A percentile compares a stretch with the other conserved stretches of the same genome.
Conservation (phyloP, 768 basidiomycete species). For the Tricholoma matsutake region DNA sequence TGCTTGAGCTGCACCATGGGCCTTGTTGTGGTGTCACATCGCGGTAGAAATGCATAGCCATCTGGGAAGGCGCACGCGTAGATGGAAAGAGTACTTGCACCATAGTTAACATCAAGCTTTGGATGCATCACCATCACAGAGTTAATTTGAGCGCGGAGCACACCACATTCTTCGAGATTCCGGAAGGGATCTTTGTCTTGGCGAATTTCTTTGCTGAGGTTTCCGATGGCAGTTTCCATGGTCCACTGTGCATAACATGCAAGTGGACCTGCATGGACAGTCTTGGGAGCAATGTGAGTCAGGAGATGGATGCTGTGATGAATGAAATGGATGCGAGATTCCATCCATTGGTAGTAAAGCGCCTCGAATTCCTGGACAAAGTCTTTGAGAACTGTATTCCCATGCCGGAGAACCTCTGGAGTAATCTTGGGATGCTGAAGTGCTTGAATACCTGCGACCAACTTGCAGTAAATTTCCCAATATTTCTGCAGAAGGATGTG, state of each 20-base stretch:
- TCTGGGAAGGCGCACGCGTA: neutral
- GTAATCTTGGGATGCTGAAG: neutral
- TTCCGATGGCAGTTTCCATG: constrained; percentile 13
- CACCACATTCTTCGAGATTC: constrained; percentile 6
- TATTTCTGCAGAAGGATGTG: neutral
- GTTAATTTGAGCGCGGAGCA: constrained; percentile 4
- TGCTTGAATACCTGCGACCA: neutral
- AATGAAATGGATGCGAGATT: constrained; percentile 3
- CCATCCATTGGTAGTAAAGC: neutral
- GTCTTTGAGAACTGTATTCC: neutral
- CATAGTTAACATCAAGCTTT: neutral
- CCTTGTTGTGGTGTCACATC: neutral
- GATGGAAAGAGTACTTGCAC: neutral
- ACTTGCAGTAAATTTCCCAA: neutral
- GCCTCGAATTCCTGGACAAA: neutral
- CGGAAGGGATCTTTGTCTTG: constrained; percentile 11
- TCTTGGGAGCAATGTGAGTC: neutral
- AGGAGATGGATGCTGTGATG: constrained; percentile 4
- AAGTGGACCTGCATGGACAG: neutral
- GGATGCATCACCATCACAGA: neutral
- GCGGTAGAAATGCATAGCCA: neutral
- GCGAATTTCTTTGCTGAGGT: too few species aligned
- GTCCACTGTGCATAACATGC: constrained; percentile 11
- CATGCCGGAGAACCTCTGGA: neutral
- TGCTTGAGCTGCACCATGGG: neutral